phyloP scores from a whole-genome alignment of 2,329 filamentous ascomycete genomes.

The Sporothrix dimorphospora region DNA sequence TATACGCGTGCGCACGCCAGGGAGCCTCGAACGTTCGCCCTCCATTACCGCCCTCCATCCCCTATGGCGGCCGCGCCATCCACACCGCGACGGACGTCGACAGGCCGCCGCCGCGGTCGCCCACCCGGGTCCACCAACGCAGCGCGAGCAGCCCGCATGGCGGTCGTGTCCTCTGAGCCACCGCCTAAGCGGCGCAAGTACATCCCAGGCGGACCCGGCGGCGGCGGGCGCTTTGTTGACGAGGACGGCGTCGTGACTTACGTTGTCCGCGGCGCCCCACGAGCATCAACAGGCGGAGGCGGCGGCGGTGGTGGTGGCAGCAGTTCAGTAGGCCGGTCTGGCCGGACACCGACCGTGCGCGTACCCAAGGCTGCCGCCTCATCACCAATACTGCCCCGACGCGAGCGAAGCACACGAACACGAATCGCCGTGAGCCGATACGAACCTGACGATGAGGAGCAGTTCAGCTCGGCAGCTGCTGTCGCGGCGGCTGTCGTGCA shows the following conservation, averaged over 20 bases:
- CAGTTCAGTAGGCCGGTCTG: constrained; percentile 49
- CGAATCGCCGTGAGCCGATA: constrained; percentile 56
- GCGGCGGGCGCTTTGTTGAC: constrained; percentile 82
- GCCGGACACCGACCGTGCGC: constrained; percentile 45
- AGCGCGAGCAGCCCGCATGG: constrained; percentile 43
- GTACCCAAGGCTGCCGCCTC: constrained; percentile 46
- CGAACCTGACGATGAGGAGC: constrained; percentile 60
- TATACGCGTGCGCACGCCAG: constrained; percentile 1
- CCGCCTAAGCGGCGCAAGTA: constrained; percentile 75
- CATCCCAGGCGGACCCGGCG: constrained; percentile 82
- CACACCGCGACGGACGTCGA: constrained; percentile 48
- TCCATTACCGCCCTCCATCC: background rate
- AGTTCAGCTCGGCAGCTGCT: constrained; percentile 85
- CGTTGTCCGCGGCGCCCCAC: constrained; percentile 29
- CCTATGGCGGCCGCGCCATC: constrained; percentile 43
- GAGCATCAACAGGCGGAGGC: constrained; percentile 19
- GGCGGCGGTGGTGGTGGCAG: constrained; percentile 53
- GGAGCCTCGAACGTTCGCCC: background rate
- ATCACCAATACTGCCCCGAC: constrained; percentile 54
- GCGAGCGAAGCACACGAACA: constrained; percentile 61
- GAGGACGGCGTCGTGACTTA: constrained; percentile 56
- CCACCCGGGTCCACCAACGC: constrained; percentile 43
- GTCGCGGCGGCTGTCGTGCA: constrained; percentile 86
- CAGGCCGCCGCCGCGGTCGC: constrained; percentile 52
- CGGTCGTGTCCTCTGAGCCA: constrained; percentile 56